Evolutionary conservation across 2,329 filamentous ascomycete species (phyloP), one percentile per base, ranked within the genome.

Genomic region (Ophiobolus disseminans): DNA sequence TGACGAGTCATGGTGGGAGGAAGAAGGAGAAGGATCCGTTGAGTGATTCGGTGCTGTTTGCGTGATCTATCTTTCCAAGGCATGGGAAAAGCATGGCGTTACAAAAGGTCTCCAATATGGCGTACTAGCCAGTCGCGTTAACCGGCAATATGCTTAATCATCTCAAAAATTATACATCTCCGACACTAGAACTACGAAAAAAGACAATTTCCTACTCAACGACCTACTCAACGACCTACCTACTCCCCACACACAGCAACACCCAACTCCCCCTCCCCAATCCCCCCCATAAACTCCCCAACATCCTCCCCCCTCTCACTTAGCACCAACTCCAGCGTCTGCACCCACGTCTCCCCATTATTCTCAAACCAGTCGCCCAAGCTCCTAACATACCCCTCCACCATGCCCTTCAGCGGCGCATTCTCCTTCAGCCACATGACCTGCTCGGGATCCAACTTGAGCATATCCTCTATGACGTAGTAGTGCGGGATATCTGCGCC

Each of bases 41-140:
- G 73, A 91, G 95, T 75, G 87, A 88, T 57, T 84, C 83, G 70
- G 81, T 86, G 60, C 75, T 95, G 48, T 95, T 95, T 78, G 84
- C 86, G 62, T 93, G 81, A 78, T 40, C 20, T 49, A 48, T 48
- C 38, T 46, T 38, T 9, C 43, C 30, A 36, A 39, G 40, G 36
- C 40, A 47, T 56, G 54, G 57, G 50, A 43, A 42, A 53, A 26
- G 20, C n/a, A 21, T 52, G 62, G 60, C 60, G 58, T 63, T 63
- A n/a, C n/a, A n/a, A n/a, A n/a, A n/a, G n/a, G n/a, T n/a, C n/a
- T n/a, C n/a, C n/a, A n/a, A n/a, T n/a, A n/a, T n/a, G n/a, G n/a
- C n/a, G n/a, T n/a, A n/a, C n/a, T n/a, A n/a, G n/a, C n/a, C n/a
- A n/a, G n/a, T n/a, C n/a, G n/a, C n/a, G n/a, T n/a, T n/a, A n/a